Evolutionary conservation across 495 filamentous ascomycete species (phyloP).

Genomic region (Endocarpon pusillum): DNA sequence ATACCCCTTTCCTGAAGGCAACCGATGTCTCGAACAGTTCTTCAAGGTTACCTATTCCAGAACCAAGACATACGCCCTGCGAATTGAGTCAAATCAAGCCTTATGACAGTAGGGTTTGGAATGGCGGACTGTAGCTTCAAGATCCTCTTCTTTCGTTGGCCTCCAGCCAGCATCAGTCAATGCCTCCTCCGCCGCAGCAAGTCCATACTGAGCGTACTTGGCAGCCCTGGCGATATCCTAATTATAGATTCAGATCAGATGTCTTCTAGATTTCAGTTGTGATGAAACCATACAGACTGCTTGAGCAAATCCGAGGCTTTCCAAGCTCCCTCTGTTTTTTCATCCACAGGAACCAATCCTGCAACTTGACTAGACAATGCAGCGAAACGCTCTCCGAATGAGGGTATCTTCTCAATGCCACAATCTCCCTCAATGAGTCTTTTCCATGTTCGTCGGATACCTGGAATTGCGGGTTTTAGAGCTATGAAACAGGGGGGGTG

Average conservation of each 20-base stretch:
- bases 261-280: neutral
- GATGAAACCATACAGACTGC: constrained; percentile 25
- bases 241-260: constrained; percentile 1
- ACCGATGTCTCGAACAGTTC: constrained; percentile 73
- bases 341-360: constrained; percentile 54
- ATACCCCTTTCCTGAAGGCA: constrained; percentile 51
- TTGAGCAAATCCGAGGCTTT: constrained; percentile 60
- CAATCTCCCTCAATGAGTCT: constrained; percentile 62
- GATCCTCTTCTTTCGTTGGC: constrained; percentile 40
- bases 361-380: constrained; percentile 72
- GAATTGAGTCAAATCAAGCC: neutral
- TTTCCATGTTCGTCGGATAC: constrained; percentile 61
- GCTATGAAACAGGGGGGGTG: neutral
- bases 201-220: constrained; percentile 77
- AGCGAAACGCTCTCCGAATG: constrained; percentile 39
- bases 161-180: constrained; percentile 69
- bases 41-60: constrained; percentile 85
- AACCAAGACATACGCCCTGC: constrained; percentile 80
- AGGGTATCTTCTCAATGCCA: constrained; percentile 55
- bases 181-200: constrained; percentile 76
- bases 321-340: constrained; percentile 44
- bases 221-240: constrained; percentile 76
- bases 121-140: constrained; percentile 43
- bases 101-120: neutral
- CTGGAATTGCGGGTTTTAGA: constrained; percentile 17